Base-by-base conservation (phyloP, 441 rosid species). In the Gossypium laxum region DNA sequence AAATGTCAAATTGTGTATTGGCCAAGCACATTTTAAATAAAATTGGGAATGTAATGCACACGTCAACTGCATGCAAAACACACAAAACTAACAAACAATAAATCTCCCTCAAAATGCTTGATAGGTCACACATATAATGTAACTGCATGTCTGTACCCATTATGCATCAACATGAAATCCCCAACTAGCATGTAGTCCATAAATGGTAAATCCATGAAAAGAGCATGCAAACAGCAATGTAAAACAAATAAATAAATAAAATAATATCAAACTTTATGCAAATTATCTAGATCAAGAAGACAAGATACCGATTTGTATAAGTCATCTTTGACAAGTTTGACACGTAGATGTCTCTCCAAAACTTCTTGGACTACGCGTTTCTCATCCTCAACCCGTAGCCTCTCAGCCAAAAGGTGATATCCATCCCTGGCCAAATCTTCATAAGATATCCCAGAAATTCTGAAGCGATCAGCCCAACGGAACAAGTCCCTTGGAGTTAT, bases 401-500 rank as follows among this genome's bases (percentile, higher is more conserved):
- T 92, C 78, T 95, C 98, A 21, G 98, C 98, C 81, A 95, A 79
- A 73, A 95, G 86, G 79, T 91, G 91, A 83, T 88, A 95, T 60
- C 99, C 99, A 74, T 95, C 96, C 79, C 87, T 87, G 32, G 97
- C 98, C 81, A 92, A 84, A 75, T 86, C 95, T 80, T 92, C 98
- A 76, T 87, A 83, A 67, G 91, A 87, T 78, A 77, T 78, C 70
- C 89, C 90, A 78, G 80, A 89, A 58, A 72, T 81, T 82, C 81
- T 86, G 74, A 88, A 89, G 70, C 97, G 93, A 80, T 85, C 78
- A 70, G 99, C 98, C 99, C 98, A 95, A 68, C 99, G 95, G 82
- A 95, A 91, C 81, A 95, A 84, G 78, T 95, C 99, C 73, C 99
- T 83, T 34, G 99, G 97, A 72, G 99, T 95, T 74, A 95, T 89